Evolutionary conservation across 139 green algal species (phyloP).

Genomic region (Zygnema cylindricum): DNA sequence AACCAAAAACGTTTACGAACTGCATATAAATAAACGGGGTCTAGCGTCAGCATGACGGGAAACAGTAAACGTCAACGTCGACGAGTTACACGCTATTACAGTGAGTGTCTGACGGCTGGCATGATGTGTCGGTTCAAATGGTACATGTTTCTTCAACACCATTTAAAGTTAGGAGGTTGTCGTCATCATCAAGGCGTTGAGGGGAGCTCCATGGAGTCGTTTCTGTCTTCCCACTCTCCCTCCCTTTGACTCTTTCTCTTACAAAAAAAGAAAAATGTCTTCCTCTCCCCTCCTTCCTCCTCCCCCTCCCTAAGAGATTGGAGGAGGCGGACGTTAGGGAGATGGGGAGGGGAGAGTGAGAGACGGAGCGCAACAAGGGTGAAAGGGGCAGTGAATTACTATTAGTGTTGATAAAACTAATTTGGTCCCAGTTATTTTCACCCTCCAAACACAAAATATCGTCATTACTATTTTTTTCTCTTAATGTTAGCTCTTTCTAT

Average conservation of each 20-base stretch:
- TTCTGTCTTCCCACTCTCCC: not conserved
- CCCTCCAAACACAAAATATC: too few species aligned
- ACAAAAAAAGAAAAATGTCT: not conserved
- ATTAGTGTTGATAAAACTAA: too few species aligned
- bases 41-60: too few species aligned
- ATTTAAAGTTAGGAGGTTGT: not conserved
- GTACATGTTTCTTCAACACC: not conserved
- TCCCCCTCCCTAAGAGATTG: not conserved
- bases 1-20: too few species aligned
- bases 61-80: too few species aligned
- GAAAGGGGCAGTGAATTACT: too few species aligned
- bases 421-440: too few species aligned
- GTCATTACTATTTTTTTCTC: too few species aligned
- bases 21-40: too few species aligned
- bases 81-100: too few species aligned
- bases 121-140: not conserved
- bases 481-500: too few species aligned
- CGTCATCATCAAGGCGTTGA: not conserved
- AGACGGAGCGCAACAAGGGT: not conserved
- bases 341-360: not conserved
- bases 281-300: not conserved
- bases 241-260: not conserved
- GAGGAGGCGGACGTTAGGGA: not conserved
- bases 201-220: not conserved
- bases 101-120: not conserved